These are phyloP conservation scores for Massarina eburnea DNA, from an alignment of 2,329 filamentous ascomycete species.

Conservation along the genomic window DNA sequence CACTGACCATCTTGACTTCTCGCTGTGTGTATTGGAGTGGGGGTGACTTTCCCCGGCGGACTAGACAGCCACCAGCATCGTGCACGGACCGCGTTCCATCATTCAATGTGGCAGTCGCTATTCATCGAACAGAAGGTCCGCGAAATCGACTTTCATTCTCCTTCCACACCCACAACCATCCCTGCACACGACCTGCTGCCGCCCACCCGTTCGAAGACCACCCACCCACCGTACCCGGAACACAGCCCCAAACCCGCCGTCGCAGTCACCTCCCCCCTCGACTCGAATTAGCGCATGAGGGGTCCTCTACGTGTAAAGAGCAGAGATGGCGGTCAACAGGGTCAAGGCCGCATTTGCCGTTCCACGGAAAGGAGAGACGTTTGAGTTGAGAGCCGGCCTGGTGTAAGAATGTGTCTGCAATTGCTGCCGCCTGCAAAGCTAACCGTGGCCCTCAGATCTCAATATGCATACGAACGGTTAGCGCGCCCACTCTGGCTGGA, in stretches of 20 bases:
- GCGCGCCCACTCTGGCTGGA: conserved; percentile 8
- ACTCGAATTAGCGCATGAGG: conserved; percentile 31
- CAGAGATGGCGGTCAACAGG: conserved; percentile 87
- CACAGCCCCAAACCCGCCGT: conserved; percentile 3
- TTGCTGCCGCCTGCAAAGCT: conserved; percentile 20
- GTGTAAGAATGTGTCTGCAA: conserved; percentile 52
- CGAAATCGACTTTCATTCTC: conserved; percentile 15
- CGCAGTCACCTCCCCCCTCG: conserved; percentile 8
- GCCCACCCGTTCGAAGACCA: conserved; percentile 1
- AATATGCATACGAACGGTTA: conserved; percentile 94
- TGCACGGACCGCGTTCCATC: conserved; percentile 25
- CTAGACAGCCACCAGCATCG: background rate
- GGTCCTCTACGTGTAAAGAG: conserved; percentile 32
- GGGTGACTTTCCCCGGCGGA: background rate
- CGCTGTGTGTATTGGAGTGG: background rate
- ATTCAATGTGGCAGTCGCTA: conserved; percentile 30
- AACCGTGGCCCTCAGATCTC: conserved; percentile 64
- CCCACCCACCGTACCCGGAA: background rate
- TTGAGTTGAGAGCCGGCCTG: conserved; percentile 90
- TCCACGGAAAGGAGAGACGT: conserved; percentile 96
- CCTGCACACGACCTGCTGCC: conserved; percentile 2
- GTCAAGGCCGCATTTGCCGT: conserved; percentile 91
- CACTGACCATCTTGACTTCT: background rate
- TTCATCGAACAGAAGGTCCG: conserved; percentile 22
- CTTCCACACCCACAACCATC: background rate